Evolutionary conservation across 257 asterid species (phyloP).

Genomic region (Nicotiana undulata): DNA sequence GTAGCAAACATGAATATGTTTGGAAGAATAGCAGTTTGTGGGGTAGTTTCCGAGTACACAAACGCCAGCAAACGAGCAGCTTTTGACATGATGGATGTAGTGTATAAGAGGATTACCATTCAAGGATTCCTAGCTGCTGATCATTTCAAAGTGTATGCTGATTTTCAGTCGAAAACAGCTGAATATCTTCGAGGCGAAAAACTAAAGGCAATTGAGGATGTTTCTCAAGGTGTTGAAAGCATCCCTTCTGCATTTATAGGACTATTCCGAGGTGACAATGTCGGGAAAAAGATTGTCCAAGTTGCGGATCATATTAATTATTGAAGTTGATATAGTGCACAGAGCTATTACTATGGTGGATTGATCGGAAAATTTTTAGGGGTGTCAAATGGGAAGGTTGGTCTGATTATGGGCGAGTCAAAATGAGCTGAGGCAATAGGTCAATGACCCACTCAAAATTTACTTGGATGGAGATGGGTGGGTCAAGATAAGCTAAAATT

Average conservation of each 20-base stretch:
- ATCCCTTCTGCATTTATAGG: conserved; percentile 46
- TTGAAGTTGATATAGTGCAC: too few relatives aligned
- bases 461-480: too few relatives aligned
- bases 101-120: conserved; percentile 56
- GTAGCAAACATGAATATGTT: conserved; percentile 50
- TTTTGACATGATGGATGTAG: conserved; percentile 34
- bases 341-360: too few relatives aligned
- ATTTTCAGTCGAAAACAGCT: conserved; percentile 37
- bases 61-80: conserved; percentile 18
- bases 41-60: conserved; percentile 62
- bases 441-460: too few relatives aligned
- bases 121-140: conserved; percentile 59
- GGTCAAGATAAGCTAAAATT: too few relatives aligned
- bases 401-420: too few relatives aligned
- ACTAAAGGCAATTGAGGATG: conserved; percentile 42
- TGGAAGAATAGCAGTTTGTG: conserved; percentile 62
- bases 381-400: too few relatives aligned
- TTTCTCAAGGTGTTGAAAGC: conserved; percentile 37
- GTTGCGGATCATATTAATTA: conserved; percentile 11
- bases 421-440: too few relatives aligned
- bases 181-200: too few relatives aligned
- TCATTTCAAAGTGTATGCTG: conserved; percentile 21
- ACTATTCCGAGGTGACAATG: conserved; percentile 44
- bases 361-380: neutral
- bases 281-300: conserved; percentile 50